These are phyloP conservation scores for Ashbya aceris DNA, from an alignment of 1,139 yeast genomes.

Conservation along the genomic window DNA sequence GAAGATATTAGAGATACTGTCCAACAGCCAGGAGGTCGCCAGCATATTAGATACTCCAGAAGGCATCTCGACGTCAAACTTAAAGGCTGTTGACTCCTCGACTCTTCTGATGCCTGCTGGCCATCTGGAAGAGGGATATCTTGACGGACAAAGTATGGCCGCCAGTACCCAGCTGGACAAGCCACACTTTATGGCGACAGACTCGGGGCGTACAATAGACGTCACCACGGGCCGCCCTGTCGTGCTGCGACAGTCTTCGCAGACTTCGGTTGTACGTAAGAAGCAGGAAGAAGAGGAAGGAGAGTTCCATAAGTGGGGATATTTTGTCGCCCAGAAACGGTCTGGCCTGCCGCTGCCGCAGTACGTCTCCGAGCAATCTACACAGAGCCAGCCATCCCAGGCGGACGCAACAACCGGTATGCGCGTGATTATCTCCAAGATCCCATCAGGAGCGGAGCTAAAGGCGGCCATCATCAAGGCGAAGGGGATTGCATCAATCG, in stretches of 20 bases:
- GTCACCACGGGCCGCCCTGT: conserved; percentile 65
- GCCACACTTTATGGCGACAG: conserved; percentile 64
- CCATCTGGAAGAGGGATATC: conserved; percentile 7
- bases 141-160: conserved; percentile 16
- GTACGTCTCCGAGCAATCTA: conserved; percentile 1
- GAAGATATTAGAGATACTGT: conserved; percentile 52
- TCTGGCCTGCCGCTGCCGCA: conserved; percentile 32
- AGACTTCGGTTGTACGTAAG: conserved; percentile 58
- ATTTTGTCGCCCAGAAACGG: conserved; percentile 54
- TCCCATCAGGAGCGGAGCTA: conserved; percentile 69
- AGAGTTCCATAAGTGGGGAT: conserved; percentile 78
- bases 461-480: conserved; percentile 71
- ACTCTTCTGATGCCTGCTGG: conserved; percentile 13
- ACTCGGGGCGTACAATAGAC: conserved; percentile 56
- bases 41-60: conserved; percentile 7
- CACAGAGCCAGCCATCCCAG: conserved; percentile 4
- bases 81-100: conserved; percentile 22
- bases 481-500: conserved; percentile 65
- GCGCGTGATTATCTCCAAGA: conserved; percentile 23
- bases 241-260: conserved; percentile 52
- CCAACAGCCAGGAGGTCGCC: conserved; percentile 16
- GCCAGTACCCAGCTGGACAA: conserved; percentile 18
- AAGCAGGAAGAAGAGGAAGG: conserved; percentile 87
- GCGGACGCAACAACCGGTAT: background rate
- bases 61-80: conserved; percentile 6